Base-by-base conservation (phyloP, 1,139 yeast species). In the Torulaspora pretoriensis region DNA sequence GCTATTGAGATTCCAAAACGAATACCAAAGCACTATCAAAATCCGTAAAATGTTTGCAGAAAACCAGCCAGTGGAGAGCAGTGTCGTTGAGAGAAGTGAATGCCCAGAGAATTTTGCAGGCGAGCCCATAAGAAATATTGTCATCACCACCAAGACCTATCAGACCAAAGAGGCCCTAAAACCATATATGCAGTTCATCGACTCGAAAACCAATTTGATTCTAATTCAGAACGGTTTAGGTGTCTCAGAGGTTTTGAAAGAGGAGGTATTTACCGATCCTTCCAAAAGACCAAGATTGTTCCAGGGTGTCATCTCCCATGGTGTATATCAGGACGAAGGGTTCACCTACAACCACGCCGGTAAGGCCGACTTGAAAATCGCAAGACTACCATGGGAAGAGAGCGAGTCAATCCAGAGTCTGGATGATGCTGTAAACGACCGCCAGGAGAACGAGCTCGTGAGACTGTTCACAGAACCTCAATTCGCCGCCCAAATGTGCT, bases 171-270 rank as follows among this genome's bases (percentile, higher is more conserved):
- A 58, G 2, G 72, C 74, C 0, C 53, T 87, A 24, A 55, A 59
- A 40, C 78, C 79, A 4, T 72, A 77, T 42, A 52, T 76, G 24
- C 74, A 72, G 1, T 66, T 67, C 39, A 69, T 87, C 31, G 63
- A 68, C 26, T 63, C 70, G 3, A 57, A 68, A 2, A 77, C 95
- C 1, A 83, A 79, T 47, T 68, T 90, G 8, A 59, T 90, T 28
- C 66, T 92, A 22, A 66, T 92, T 8, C 97, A 90, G 57, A 92
- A 92, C 63, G 98, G 98, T 1, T 72, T 86, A 68, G 97, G 97
- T 3, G 80, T 84, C 35, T 68, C 77, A 3, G 83, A 82, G 12
- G 70, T 72, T 35, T 61, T 88, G 29, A 69, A 71, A 12, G 65
- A 69, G 1, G 61, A 68, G n/a, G 70, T 80, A n/a, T 88, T 94